Percentiles rank a stretch among this genome's conserved stretches.
These are phyloP conservation scores for Volutella citrinella DNA, from an alignment of 2,329 filamentous ascomycete genomes.

Conservation along the genomic window DNA sequence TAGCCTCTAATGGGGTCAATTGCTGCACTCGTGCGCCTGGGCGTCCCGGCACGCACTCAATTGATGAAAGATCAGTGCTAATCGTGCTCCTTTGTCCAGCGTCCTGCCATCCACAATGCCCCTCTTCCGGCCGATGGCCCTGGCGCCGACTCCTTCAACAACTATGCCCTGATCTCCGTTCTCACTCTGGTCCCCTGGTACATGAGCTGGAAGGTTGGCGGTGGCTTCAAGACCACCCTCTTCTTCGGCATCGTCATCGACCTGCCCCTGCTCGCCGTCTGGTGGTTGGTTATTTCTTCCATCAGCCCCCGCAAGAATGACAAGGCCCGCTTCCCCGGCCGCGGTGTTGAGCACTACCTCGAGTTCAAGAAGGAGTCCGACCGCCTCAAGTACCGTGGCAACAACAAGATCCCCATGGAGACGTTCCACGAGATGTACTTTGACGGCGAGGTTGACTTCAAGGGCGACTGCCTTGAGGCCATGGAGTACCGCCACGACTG, in stretches of 20 bases:
- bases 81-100: constrained; percentile 21
- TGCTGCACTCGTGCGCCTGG: constrained; percentile 3
- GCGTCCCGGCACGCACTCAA: too few species aligned
- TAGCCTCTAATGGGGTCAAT: too few species aligned
- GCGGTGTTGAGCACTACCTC: constrained; percentile 86
- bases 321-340: constrained; percentile 82
- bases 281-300: constrained; percentile 78
- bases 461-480: constrained; percentile 84
- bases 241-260: constrained; percentile 77
- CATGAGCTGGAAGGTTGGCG: constrained; percentile 80
- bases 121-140: constrained; percentile 87
- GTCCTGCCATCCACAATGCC: constrained; percentile 82
- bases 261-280: constrained; percentile 74
- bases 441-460: constrained; percentile 90
- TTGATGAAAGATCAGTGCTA: too few species aligned
- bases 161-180: constrained; percentile 68
- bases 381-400: constrained; percentile 67
- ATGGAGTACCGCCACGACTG: constrained; percentile 96
- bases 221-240: constrained; percentile 84
- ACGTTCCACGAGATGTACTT: constrained; percentile 99
- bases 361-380: constrained; percentile 69
- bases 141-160: constrained; percentile 84
- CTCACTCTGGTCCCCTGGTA: constrained; percentile 73
- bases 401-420: constrained; percentile 82
- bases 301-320: constrained; percentile 89